A percentile compares a stretch with the other conserved stretches of the same genome.
Conservation (phyloP, 1,284 basidiomycete species). For the Irpex sp. region DNA sequence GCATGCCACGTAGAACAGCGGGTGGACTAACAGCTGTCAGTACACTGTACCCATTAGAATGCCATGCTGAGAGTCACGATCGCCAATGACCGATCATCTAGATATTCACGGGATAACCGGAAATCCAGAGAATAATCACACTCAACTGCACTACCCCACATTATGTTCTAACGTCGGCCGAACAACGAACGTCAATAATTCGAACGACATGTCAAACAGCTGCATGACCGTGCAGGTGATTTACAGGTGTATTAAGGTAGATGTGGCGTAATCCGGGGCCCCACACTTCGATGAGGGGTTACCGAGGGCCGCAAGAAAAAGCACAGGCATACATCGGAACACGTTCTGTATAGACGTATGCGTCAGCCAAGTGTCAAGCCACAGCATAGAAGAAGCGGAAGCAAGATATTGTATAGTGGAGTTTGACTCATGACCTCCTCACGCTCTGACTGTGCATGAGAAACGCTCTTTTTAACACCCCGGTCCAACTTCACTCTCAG, state of each 20-base stretch:
- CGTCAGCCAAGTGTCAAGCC: background rate
- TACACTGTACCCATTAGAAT: too few species aligned
- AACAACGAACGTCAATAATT: background rate
- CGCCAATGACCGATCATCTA: background rate
- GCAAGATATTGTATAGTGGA: background rate
- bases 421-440: background rate
- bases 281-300: background rate
- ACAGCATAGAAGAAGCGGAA: background rate
- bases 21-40: too few species aligned
- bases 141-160: background rate
- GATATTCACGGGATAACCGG: background rate
- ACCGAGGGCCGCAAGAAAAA: background rate
- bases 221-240: background rate
- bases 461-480: background rate
- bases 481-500: background rate
- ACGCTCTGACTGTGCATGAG: background rate
- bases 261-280: background rate
- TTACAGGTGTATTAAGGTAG: background rate
- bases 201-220: too few species aligned
- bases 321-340: background rate
- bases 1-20: background rate
- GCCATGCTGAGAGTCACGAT: background rate
- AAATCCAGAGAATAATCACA: background rate
- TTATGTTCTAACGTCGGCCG: background rate
- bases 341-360: background rate